Conservation (phyloP, 2,329 filamentous ascomycete species). For the Arthrobotrys conoides region DNA sequence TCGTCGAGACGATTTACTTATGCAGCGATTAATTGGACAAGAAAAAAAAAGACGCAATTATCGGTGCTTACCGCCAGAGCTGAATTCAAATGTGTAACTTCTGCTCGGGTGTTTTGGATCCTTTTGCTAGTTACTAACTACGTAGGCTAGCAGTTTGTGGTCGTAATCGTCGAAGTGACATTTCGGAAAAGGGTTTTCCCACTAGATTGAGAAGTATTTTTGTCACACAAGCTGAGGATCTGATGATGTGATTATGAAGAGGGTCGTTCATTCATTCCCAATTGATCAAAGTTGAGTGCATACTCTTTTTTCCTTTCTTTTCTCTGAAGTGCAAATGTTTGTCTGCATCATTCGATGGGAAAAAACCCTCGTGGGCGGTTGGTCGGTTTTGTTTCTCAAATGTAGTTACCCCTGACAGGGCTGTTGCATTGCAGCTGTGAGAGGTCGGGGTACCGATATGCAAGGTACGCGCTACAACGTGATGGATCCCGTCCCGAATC, state of each 20-base stretch:
- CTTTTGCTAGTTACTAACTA: neutral
- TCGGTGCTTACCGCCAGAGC: slow-evolving; percentile 4
- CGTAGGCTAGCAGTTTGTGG: slow-evolving; percentile 10
- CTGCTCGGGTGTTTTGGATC: slow-evolving; percentile 1
- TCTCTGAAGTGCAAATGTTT: neutral
- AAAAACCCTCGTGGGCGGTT: slow-evolving; percentile 17
- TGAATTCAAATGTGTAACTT: slow-evolving; percentile 9
- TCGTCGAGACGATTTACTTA: neutral
- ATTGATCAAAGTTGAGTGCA: neutral
- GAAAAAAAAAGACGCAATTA: neutral
- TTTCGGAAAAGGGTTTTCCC: neutral
- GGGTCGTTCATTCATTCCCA: no score
- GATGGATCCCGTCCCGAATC: slow-evolving; percentile 21
- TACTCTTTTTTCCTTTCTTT: neutral
- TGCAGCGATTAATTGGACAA: slow-evolving; percentile 9
- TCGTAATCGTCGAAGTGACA: slow-evolving; percentile 8
- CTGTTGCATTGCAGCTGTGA: slow-evolving; percentile 33
- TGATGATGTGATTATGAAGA: neutral
- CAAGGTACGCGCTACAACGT: slow-evolving; percentile 36
- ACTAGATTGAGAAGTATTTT: slow-evolving; percentile 16
- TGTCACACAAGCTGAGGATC: slow-evolving; percentile 6
- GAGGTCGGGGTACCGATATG: slow-evolving; percentile 28
- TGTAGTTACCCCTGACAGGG: slow-evolving; percentile 26
- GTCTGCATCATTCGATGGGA: neutral
- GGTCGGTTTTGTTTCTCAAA: slow-evolving; percentile 14